A percentile compares a stretch with the other conserved stretches of the same genome.
These are phyloP conservation scores for Ceratocystis harringtonii DNA, from an alignment of 2,329 filamentous ascomycete genomes.

Conservation along the genomic window DNA sequence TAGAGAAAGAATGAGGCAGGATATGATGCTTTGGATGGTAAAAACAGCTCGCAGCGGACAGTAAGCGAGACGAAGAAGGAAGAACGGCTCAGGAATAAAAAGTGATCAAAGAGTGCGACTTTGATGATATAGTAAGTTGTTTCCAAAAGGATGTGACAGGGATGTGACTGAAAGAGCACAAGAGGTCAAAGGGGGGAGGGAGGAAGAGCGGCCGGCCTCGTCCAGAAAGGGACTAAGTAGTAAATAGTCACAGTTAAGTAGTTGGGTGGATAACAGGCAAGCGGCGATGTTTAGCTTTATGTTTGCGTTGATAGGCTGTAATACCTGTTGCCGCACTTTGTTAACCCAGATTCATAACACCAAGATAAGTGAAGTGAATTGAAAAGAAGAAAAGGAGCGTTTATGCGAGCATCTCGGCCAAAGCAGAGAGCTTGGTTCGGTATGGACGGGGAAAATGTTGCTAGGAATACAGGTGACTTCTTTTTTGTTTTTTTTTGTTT, in stretches of 20 bases:
- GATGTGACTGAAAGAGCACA: not conserved
- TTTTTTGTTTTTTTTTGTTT: too few species aligned
- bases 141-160: not conserved
- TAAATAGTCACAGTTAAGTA: not conserved
- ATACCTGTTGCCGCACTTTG: not conserved
- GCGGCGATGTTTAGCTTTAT: not conserved
- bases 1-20: too few species aligned
- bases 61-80: not conserved
- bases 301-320: not conserved
- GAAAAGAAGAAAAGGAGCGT: not conserved
- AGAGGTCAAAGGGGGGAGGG: not conserved
- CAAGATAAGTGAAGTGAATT: not conserved
- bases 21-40: too few species aligned
- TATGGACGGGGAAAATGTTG: not conserved
- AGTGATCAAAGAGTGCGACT: not conserved
- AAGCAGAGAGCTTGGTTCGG: not conserved
- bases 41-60: too few species aligned
- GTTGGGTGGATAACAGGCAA: not conserved
- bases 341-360: not conserved
- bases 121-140: too few species aligned
- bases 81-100: not conserved
- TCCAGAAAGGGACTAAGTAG: not conserved
- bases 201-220: not conserved
- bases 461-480: not conserved
- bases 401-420: not conserved